Evolutionary conservation across 257 asterid genomes (phyloP).

Genomic region (Solanum bukasovii): DNA sequence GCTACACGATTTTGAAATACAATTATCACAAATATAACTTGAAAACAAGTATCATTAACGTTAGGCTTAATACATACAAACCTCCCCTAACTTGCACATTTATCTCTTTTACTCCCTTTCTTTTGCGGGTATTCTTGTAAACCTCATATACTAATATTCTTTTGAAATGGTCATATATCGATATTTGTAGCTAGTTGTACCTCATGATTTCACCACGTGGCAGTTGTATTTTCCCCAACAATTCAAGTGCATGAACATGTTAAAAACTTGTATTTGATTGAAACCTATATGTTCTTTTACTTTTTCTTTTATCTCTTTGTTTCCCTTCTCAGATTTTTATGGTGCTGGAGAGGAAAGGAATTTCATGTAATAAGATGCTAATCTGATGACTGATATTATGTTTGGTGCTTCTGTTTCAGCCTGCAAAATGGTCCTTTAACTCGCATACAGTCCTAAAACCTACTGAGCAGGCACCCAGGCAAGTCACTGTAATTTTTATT

Average conservation of each 20-base stretch:
- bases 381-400: not conserved
- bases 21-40: not conserved
- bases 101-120: not conserved
- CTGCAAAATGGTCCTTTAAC: constrained; percentile 84
- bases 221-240: not conserved
- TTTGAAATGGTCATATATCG: not conserved
- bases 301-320: not conserved
- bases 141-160: not conserved
- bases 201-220: not conserved
- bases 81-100: not conserved
- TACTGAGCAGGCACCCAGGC: constrained; percentile 80
- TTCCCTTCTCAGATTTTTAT: not conserved
- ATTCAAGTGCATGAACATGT: not conserved
- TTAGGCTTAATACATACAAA: not conserved
- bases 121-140: not conserved
- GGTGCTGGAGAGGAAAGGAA: not conserved
- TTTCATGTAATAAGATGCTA: not conserved
- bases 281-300: not conserved
- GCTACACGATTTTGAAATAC: not conserved
- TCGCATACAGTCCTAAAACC: constrained; percentile 78
- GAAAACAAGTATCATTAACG: not conserved
- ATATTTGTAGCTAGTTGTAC: not conserved
- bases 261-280: not conserved
- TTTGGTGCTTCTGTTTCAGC: constrained; percentile 43
- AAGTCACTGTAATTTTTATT: constrained; percentile 2